Percentiles rank a stretch among this genome's conserved stretches.
phyloP scores from a whole-genome alignment of 345 rosid genomes.

The Euclidium syriacum region DNA sequence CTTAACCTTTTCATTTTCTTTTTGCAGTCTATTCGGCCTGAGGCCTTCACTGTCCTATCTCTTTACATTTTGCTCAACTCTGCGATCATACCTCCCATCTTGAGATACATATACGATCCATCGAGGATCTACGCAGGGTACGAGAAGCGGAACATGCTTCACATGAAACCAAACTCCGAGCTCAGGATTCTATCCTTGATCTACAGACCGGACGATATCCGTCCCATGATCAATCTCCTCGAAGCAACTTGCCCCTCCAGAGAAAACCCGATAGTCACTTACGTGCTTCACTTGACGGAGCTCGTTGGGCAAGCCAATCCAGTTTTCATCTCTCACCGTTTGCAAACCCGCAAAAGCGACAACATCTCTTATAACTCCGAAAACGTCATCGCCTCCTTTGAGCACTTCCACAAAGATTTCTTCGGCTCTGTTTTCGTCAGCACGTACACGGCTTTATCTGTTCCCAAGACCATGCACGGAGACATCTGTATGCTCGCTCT shows the following conservation, averaged over 20 bases:
- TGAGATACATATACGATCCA: slow-evolving; percentile 34
- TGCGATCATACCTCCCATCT: slow-evolving; percentile 24
- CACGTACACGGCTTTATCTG: slow-evolving; percentile 35
- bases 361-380: slow-evolving; percentile 13
- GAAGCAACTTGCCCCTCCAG: slow-evolving; percentile 20
- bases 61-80: slow-evolving; percentile 24
- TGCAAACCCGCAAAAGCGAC: slow-evolving; percentile 21
- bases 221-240: slow-evolving; percentile 31
- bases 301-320: slow-evolving; percentile 28
- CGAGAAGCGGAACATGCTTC: slow-evolving; percentile 36
- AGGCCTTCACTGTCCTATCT: slow-evolving; percentile 20
- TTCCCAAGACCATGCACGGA: slow-evolving; percentile 34
- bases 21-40: slow-evolving; percentile 19
- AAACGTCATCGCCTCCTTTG: slow-evolving; percentile 22
- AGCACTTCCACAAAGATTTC: slow-evolving; percentile 16
- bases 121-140: slow-evolving; percentile 47
- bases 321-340: slow-evolving; percentile 24
- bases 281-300: slow-evolving; percentile 29
- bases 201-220: slow-evolving; percentile 37
- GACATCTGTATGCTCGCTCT: slow-evolving; percentile 41
- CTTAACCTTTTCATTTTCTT: neutral
- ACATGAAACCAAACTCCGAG: slow-evolving; percentile 28
- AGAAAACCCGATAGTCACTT: slow-evolving; percentile 19
- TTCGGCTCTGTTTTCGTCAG: slow-evolving; percentile 21
- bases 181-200: slow-evolving; percentile 44